A percentile compares a stretch with the other conserved stretches of the same genome.
These are phyloP conservation scores for Colletotrichum liriopes DNA, from an alignment of 2,329 filamentous ascomycete species.

Conservation along the genomic window DNA sequence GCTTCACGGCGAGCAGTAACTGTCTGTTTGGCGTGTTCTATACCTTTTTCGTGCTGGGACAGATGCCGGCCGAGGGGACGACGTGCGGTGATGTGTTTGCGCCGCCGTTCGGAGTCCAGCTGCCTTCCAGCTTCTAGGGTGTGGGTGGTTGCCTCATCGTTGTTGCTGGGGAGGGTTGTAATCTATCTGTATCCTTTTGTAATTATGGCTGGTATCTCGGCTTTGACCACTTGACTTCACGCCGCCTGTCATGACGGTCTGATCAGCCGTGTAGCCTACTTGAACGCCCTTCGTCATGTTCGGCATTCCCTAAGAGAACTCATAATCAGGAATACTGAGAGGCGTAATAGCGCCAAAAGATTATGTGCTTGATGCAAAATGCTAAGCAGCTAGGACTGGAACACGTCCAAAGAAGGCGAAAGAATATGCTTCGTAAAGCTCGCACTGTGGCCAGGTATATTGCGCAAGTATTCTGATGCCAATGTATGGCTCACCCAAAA, in stretches of 20 bases:
- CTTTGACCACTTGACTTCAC: not conserved
- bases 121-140: conserved; percentile 7
- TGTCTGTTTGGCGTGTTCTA: conserved; percentile 21
- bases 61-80: conserved; percentile 20
- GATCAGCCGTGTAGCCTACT: not conserved
- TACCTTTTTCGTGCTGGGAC: conserved; percentile 12
- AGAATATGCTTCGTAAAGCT: not conserved
- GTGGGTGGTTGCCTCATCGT: not conserved
- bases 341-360: not conserved
- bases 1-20: conserved; percentile 11
- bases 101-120: conserved; percentile 16
- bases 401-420: not conserved
- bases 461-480: conserved; percentile 10
- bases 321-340: not conserved
- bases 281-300: not conserved
- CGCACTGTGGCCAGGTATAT: conserved; percentile 27
- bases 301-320: too few relatives aligned
- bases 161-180: not conserved
- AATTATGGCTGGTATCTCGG: not conserved
- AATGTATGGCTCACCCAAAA: conserved; percentile 1
- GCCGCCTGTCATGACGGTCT: not conserved
- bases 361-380: not conserved
- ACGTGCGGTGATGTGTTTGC: conserved; percentile 14
- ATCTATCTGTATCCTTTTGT: not conserved
- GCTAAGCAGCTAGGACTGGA: not conserved